phyloP scores from a whole-genome alignment of 164 flowering plant genomes.

The Liquidambar formosana region DNA sequence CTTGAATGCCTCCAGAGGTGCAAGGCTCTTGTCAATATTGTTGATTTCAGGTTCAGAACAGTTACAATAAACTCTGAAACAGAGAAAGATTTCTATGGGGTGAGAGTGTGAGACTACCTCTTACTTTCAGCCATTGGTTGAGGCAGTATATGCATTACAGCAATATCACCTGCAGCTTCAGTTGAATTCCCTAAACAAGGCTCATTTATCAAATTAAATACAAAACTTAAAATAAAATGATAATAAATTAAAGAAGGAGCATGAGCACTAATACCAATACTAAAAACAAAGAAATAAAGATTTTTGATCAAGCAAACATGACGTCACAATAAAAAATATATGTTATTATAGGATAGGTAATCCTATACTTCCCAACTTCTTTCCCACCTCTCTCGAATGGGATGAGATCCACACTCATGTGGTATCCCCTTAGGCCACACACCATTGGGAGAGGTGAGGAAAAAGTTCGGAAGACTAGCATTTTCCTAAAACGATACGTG shows the following conservation, averaged over 20 bases:
- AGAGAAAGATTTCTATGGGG: background rate
- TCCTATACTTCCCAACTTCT: no score
- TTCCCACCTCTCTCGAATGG: no score
- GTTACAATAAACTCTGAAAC: background rate
- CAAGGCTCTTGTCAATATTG: background rate
- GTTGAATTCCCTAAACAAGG: slow-evolving; percentile 39
- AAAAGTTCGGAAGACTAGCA: no score
- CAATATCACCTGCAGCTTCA: slow-evolving; percentile 46
- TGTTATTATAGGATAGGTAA: no score
- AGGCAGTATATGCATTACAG: slow-evolving; percentile 55
- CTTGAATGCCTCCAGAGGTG: background rate
- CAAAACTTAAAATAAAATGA: background rate
- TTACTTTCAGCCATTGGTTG: slow-evolving; percentile 81
- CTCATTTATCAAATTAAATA: background rate
- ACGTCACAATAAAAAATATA: no score
- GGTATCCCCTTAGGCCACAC: no score
- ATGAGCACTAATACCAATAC: background rate
- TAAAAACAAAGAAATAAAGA: background rate
- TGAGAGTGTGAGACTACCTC: slow-evolving; percentile 48
- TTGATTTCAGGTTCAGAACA: background rate
- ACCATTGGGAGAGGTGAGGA: no score
- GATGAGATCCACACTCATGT: no score
- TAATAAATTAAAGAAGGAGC: background rate
- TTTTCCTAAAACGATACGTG: background rate
- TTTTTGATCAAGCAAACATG: background rate